Conservation (phyloP, 495 filamentous ascomycete genomes). For the Diplogelasinospora grovesii region DNA sequence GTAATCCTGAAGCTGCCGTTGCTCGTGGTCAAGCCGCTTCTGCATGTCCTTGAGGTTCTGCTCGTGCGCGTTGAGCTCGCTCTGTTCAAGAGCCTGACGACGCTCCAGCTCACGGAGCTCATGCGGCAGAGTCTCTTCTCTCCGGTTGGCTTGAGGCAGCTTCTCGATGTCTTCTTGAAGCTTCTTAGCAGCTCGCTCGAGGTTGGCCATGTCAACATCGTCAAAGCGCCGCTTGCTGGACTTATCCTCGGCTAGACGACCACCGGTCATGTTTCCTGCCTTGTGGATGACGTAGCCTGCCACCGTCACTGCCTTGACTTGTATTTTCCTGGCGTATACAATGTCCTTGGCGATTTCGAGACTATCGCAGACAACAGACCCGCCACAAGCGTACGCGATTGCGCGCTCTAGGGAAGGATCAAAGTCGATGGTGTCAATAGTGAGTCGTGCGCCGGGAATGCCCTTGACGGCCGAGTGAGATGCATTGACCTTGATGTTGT, state of each 20-base stretch:
- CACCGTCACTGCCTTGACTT: constrained; percentile 88
- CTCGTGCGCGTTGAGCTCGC: constrained; percentile 74
- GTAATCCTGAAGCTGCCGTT: constrained; percentile 63
- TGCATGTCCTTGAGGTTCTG: constrained; percentile 80
- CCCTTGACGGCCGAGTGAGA: constrained; percentile 87
- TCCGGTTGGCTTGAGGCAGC: constrained; percentile 67
- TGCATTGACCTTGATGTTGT: constrained; percentile 91
- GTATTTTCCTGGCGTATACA: constrained; percentile 76
- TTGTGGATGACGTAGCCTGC: constrained; percentile 95
- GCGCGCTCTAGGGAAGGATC: constrained; percentile 81
- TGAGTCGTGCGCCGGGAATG: constrained; percentile 74
- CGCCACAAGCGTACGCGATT: constrained; percentile 90
- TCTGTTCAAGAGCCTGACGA: constrained; percentile 59
- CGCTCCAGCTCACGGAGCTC: constrained; percentile 82
- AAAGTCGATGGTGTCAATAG: constrained; percentile 94
- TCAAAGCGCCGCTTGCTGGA: constrained; percentile 78
- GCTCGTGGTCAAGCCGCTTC: constrained; percentile 69
- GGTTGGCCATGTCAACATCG: constrained; percentile 77
- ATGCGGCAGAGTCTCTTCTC: constrained; percentile 72
- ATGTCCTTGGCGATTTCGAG: constrained; percentile 78
- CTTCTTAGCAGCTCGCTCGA: constrained; percentile 61
- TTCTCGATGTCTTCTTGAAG: constrained; percentile 63
- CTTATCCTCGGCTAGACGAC: constrained; percentile 64
- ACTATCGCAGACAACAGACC: constrained; percentile 91
- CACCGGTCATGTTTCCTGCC: constrained; percentile 95